These are phyloP conservation scores for Umbellularia californica DNA, from an alignment of 164 flowering plant species.

Conservation along the genomic window DNA sequence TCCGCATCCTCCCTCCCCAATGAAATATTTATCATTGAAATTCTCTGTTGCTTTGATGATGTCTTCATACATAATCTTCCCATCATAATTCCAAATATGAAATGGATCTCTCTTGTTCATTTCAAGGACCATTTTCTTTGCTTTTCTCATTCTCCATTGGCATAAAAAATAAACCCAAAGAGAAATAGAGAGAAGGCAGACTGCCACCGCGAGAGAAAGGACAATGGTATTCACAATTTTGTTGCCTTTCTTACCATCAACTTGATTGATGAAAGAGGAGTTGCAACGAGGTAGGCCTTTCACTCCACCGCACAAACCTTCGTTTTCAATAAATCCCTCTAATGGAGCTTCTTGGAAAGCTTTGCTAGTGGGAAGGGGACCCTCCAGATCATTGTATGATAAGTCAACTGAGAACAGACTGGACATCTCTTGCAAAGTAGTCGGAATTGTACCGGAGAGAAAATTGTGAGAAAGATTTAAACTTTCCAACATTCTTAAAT, in stretches of 20 bases:
- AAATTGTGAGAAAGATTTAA: constrained; percentile 52
- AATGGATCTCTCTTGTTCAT: background rate
- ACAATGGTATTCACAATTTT: background rate
- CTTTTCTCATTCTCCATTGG: background rate
- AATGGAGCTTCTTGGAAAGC: background rate
- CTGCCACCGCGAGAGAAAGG: background rate
- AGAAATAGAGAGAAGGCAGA: background rate
- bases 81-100: constrained; percentile 9
- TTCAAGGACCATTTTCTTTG: background rate
- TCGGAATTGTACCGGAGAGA: constrained; percentile 47
- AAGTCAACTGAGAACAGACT: constrained; percentile 35
- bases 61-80: constrained; percentile 6
- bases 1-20: constrained; percentile 10
- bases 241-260: background rate
- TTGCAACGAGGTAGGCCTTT: constrained; percentile 33
- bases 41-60: constrained; percentile 11
- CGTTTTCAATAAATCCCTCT: constrained; percentile 16
- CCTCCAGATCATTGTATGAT: constrained; percentile 46
- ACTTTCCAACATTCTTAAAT: constrained; percentile 32
- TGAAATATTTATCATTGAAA: constrained; percentile 8
- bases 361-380: constrained; percentile 15
- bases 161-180: background rate
- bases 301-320: too few relatives aligned
- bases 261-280: background rate
- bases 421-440: constrained; percentile 18